Conservation (phyloP, 2,329 filamentous ascomycete genomes). For the Didymella exigua region DNA sequence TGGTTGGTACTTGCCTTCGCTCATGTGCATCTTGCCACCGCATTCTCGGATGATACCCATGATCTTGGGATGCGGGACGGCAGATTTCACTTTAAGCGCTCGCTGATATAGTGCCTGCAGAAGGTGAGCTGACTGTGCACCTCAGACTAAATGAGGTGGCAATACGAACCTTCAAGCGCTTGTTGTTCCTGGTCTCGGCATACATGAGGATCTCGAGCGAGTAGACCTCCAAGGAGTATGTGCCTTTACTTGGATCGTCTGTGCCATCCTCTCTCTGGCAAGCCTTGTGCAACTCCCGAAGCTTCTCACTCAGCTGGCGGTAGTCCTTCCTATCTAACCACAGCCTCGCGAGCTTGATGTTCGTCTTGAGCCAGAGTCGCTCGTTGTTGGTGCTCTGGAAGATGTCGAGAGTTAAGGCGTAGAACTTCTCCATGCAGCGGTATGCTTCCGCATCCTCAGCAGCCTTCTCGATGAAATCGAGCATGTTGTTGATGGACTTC, state of each 20-base stretch:
- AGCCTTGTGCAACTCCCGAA: conserved; percentile 84
- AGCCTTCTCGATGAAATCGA: conserved; percentile 95
- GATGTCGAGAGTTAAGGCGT: conserved; percentile 87
- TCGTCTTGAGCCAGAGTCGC: conserved; percentile 95
- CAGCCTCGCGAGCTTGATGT: conserved; percentile 92
- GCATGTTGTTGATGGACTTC: conserved; percentile 99
- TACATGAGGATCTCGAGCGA: conserved; percentile 99
- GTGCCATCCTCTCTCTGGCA: conserved; percentile 86
- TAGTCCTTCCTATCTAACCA: conserved; percentile 94
- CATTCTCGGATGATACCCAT: conserved; percentile 99
- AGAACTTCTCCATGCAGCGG: conserved; percentile 91
- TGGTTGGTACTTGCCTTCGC: conserved; percentile 62
- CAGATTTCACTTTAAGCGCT: conserved; percentile 90
- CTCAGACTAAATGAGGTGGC: conserved; percentile 20
- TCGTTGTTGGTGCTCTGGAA: conserved; percentile 99
- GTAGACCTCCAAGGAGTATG: conserved; percentile 93
- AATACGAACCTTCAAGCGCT: conserved; percentile 76
- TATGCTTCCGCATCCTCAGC: conserved; percentile 73
- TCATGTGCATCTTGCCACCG: conserved; percentile 99
- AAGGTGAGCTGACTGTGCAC: conserved; percentile 33
- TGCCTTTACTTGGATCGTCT: conserved; percentile 93
- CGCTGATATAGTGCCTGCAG: conserved; percentile 78
- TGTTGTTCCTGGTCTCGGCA: conserved; percentile 95
- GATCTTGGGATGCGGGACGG: conserved; percentile 96
- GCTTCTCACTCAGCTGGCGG: conserved; percentile 75